These are phyloP conservation scores for Calycina herbarum DNA, from an alignment of 2,329 filamentous ascomycete genomes.

Conservation along the genomic window DNA sequence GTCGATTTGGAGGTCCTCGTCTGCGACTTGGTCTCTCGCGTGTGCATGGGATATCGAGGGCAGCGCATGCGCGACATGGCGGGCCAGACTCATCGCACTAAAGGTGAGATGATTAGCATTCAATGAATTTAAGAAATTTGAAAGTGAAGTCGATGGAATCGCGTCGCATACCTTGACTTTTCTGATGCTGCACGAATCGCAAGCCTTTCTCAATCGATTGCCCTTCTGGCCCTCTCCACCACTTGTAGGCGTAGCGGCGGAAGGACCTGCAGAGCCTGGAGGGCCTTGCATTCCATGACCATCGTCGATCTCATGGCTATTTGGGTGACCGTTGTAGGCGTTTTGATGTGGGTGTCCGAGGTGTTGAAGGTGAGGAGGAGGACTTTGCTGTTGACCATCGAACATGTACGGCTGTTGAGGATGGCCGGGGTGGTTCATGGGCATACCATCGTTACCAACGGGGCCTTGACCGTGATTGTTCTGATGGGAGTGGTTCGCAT, in stretches of 20 bases:
- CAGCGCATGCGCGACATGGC: slow-evolving; percentile 64
- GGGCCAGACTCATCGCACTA: slow-evolving; percentile 67
- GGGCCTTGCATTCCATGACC: slow-evolving; percentile 12
- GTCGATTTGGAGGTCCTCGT: slow-evolving; percentile 64
- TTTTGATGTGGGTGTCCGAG: slow-evolving; percentile 18
- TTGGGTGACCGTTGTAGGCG: slow-evolving; percentile 22
- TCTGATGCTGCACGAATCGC: slow-evolving; percentile 52
- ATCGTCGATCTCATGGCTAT: slow-evolving; percentile 22
- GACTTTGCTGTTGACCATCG: slow-evolving; percentile 3
- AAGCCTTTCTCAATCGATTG: slow-evolving; percentile 49
- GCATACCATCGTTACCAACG: neutral
- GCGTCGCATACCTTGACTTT: slow-evolving; percentile 49
- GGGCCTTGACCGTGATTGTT: neutral
- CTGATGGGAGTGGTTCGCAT: slow-evolving; percentile 4
- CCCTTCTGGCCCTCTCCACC: slow-evolving; percentile 32
- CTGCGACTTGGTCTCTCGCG: slow-evolving; percentile 63
- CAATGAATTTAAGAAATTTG: neutral
- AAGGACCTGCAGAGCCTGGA: neutral
- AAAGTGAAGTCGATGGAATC: neutral
- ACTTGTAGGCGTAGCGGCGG: slow-evolving; percentile 15
- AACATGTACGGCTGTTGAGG: slow-evolving; percentile 5
- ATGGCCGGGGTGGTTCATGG: slow-evolving; percentile 10
- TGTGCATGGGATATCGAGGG: slow-evolving; percentile 66
- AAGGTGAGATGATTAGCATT: neutral
- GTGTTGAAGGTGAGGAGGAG: slow-evolving; percentile 12